phyloP scores from a whole-genome alignment of 768 basidiomycete species.

The Kwoniella botswanensis region DNA sequence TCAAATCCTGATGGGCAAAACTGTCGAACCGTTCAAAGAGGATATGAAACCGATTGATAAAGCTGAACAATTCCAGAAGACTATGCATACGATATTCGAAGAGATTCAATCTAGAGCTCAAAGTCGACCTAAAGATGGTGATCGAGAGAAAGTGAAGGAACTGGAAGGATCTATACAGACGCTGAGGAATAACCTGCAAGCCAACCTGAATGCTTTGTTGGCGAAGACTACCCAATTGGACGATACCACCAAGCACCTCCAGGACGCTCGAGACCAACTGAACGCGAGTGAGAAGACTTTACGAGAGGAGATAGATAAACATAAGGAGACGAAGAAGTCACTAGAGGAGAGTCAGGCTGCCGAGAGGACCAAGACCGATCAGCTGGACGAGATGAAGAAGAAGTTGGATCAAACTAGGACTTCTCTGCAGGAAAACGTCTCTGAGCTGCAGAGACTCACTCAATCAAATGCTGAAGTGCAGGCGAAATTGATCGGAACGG shows the following conservation, averaged over 20 bases:
- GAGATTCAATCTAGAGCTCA: neutral
- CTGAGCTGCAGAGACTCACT: neutral
- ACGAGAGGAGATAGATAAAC: neutral
- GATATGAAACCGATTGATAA: neutral
- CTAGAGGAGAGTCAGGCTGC: too few species aligned
- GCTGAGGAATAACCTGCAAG: neutral
- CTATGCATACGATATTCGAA: neutral
- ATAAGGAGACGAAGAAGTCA: neutral
- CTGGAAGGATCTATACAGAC: neutral
- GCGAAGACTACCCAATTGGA: slow-evolving; percentile 7
- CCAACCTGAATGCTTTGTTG: neutral
- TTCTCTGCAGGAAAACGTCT: neutral
- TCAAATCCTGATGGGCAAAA: slow-evolving; percentile 8
- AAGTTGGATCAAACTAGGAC: neutral
- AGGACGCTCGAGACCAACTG: neutral
- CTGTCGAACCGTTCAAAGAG: neutral
- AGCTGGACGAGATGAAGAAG: neutral
- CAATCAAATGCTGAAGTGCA: neutral
- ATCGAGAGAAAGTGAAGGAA: neutral
- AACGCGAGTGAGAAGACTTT: neutral
- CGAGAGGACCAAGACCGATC: neutral
- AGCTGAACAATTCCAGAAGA: slow-evolving; percentile 1
- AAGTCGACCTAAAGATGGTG: neutral
- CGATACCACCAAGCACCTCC: neutral
- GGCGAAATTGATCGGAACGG: slow-evolving; percentile 49